Base-by-base conservation (phyloP, 2,329 filamentous ascomycete species). In the Ceratocystis colombiana region DNA sequence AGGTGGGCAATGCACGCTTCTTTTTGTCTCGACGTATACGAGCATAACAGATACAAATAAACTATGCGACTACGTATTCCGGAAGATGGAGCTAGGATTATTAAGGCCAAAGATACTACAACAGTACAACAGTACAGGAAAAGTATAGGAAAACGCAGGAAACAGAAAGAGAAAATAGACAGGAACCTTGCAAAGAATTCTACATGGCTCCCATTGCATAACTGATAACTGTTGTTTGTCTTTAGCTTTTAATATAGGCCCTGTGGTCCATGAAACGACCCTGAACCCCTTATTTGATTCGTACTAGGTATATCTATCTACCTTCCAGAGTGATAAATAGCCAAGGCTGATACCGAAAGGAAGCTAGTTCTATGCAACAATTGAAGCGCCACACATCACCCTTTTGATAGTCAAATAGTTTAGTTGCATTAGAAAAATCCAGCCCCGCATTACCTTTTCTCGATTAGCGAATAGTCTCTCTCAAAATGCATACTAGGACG, bases 31-130 rank as follows among this genome's bases (percentile, higher is more conserved):
- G 17, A 53, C 7, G 48, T 53, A 53, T 53, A 53, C 48, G 25
- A 15, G 48, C 37, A 41, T 15, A 41, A 41, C 10, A 41, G 37
- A 41, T 15, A 41, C 37, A 15, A 41, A 41, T 41, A 41, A 41
- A 41, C 37, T 53, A 53, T 53, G 48, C 48, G 12, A 53, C 20
- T 53, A 53, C 48, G 48, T 53, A 53, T 53, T 25, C 48, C 48
- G 10, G 48, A 53, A 53, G 25, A 53, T 53, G 48, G 22, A 53
- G 48, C 48, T 3, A 28, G 48, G 48, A 28, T 53, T 25, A 53
- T 53, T 53, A 53, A 53, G 22, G 48, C 48, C 20, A 53, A 28
- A 53, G 48, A 53, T 53, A 12, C 25, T 53, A 53, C 48, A 20
- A 53, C 22, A 53, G 20, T 22, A 53, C 7, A 48, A 17, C 5